These are phyloP conservation scores for Amanita muscaria DNA, from an alignment of 768 basidiomycete species.

Conservation along the genomic window DNA sequence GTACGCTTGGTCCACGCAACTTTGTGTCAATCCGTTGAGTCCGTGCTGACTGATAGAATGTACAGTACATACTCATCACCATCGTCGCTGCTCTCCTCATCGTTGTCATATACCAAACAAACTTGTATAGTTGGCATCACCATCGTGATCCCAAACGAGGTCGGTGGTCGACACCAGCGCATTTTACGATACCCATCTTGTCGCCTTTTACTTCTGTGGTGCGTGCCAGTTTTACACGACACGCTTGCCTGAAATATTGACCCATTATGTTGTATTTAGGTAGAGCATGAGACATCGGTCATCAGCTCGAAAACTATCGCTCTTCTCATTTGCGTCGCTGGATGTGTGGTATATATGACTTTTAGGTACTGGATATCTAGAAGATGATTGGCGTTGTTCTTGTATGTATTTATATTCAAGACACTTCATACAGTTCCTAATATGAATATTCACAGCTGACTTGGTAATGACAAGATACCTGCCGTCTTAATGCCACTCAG, in stretches of 20 bases:
- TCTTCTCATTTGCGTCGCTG: conserved; percentile 30
- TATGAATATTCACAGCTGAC: no score
- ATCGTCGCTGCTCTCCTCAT: conserved; percentile 27
- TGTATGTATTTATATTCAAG: no score
- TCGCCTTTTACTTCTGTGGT: conserved; percentile 78
- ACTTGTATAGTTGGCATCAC: conserved; percentile 19
- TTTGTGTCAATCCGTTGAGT: neutral
- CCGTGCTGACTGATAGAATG: conserved; percentile 5
- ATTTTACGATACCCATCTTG: conserved; percentile 71
- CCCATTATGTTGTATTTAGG: conserved; percentile 26
- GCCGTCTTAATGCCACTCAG: no score
- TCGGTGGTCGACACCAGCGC: conserved; percentile 34
- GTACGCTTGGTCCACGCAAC: conserved; percentile 4
- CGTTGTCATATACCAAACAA: conserved; percentile 26
- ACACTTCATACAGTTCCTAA: no score
- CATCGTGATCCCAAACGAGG: conserved; percentile 14
- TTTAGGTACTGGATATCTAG: conserved; percentile 33
- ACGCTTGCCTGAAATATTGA: neutral
- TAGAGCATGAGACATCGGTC: conserved; percentile 67
- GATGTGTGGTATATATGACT: conserved; percentile 31
- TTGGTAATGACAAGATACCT: no score
- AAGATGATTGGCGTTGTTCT: neutral
- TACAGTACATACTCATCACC: conserved; percentile 25
- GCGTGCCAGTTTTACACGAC: no score
- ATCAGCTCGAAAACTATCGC: conserved; percentile 41